Percentiles rank a stretch among this genome's conserved stretches.
phyloP scores from a whole-genome alignment of 192 early-diverging fungal genomes.

The Coemansia sp. region DNA sequence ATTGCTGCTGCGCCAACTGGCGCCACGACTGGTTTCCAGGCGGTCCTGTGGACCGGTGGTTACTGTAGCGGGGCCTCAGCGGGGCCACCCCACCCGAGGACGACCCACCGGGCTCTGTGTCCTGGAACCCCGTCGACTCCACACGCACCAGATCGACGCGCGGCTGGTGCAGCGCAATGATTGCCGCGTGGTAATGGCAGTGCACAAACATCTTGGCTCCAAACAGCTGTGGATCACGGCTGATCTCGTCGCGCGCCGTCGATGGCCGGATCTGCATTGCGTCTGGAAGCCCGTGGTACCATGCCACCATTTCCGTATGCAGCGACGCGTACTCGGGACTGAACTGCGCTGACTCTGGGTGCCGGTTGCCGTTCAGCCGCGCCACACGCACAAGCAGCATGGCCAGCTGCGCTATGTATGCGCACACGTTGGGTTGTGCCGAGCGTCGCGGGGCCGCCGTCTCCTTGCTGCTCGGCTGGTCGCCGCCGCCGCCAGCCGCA shows the following conservation, averaged over 20 bases:
- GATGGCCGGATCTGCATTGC: conserved; percentile 38
- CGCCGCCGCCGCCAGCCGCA: not conserved
- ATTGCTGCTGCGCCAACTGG: conserved; percentile 51
- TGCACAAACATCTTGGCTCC: conserved; percentile 55
- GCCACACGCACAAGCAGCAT: conserved; percentile 51
- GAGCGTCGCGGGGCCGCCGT: not conserved
- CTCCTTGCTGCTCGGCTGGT: not conserved
- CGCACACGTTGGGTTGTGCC: conserved; percentile 26
- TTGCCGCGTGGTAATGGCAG: conserved; percentile 52
- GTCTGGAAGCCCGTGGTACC: conserved; percentile 48
- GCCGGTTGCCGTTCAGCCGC: conserved; percentile 51
- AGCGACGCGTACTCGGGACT: conserved; percentile 46
- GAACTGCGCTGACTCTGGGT: conserved; percentile 54
- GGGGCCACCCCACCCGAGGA: not conserved
- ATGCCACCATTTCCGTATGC: conserved; percentile 51
- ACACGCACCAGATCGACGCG: conserved; percentile 52
- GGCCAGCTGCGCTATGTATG: conserved; percentile 42
- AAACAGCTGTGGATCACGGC: conserved; percentile 30
- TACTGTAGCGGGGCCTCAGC: conserved; percentile 1
- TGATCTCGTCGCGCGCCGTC: conserved; percentile 28
- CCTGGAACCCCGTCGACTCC: conserved; percentile 12
- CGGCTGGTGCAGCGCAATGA: conserved; percentile 54
- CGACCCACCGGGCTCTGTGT: not conserved
- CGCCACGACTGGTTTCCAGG: conserved; percentile 39
- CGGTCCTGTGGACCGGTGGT: not conserved